These are phyloP conservation scores for Talaromyces sp. DNA, from an alignment of 2,329 filamentous ascomycete species.

Conservation along the genomic window DNA sequence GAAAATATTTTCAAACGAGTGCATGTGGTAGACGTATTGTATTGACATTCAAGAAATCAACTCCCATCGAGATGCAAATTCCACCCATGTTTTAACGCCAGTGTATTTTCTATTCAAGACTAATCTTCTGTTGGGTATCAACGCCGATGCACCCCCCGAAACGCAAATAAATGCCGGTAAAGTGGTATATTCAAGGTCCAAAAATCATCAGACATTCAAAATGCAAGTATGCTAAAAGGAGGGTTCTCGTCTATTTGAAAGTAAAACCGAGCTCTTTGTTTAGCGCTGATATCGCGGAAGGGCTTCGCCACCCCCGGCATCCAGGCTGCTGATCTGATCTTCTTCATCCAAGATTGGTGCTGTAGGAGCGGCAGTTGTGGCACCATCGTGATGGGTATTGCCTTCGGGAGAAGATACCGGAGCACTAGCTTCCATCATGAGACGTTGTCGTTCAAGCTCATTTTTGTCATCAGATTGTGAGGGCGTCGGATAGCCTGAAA, in stretches of 20 bases:
- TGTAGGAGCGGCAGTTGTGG: constrained; percentile 37
- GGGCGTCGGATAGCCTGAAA: constrained; percentile 30
- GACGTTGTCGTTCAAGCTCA: constrained; percentile 63
- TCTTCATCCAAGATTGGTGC: constrained; percentile 57
- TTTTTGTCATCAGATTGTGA: constrained; percentile 64
- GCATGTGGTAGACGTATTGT: not conserved
- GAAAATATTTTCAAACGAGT: not conserved
- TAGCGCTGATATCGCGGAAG: constrained; percentile 42
- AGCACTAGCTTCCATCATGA: constrained; percentile 61
- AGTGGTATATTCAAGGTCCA: constrained; percentile 10
- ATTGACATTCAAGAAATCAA: not conserved
- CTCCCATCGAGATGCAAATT: not conserved
- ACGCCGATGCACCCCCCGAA: not conserved
- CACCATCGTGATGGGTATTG: constrained; percentile 3
- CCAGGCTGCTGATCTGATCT: constrained; percentile 39
- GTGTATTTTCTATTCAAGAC: not conserved
- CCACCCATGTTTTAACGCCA: not conserved
- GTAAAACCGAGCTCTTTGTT: not conserved
- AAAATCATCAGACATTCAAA: constrained; percentile 4
- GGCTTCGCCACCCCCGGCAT: constrained; percentile 33
- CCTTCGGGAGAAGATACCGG: constrained; percentile 36
- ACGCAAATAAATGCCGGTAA: not conserved
- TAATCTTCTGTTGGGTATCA: not conserved
- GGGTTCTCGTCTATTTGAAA: not conserved
- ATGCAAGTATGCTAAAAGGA: constrained; percentile 1